Conservation (phyloP, 306 rosid genomes). For the Senna siamea region DNA sequence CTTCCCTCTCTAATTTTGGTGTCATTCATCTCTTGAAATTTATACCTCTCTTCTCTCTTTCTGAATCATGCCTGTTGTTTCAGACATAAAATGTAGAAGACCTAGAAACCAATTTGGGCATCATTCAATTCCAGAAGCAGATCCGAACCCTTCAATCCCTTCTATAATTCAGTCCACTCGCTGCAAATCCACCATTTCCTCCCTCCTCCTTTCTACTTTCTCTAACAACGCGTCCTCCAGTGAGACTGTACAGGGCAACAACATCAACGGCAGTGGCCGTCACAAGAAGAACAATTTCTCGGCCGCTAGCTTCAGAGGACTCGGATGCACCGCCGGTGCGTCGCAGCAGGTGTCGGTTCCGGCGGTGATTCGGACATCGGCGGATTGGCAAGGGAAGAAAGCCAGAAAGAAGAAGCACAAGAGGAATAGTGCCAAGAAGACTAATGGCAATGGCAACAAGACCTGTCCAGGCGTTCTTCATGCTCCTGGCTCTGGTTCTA, state of each 20-base stretch:
- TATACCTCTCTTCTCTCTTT: too few relatives aligned
- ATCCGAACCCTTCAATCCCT: constrained; percentile 59
- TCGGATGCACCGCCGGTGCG: constrained; percentile 80
- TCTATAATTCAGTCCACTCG: constrained; percentile 65
- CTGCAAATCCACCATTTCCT: constrained; percentile 81
- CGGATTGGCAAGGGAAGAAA: constrained; percentile 79
- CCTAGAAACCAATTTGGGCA: constrained; percentile 64
- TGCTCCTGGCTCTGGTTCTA: constrained; percentile 44
- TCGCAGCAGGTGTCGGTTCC: constrained; percentile 92
- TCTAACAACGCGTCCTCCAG: constrained; percentile 44
- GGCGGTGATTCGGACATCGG: constrained; percentile 74
- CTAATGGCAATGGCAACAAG: constrained; percentile 30
- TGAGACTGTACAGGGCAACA: constrained; percentile 55
- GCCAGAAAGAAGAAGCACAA: constrained; percentile 61
- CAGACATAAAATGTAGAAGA: constrained; percentile 68
- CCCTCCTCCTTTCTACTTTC: constrained; percentile 75
- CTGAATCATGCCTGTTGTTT: constrained; percentile 60
- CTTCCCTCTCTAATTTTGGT: constrained; percentile 13
- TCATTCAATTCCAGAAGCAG: constrained; percentile 58
- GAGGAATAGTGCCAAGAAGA: constrained; percentile 42
- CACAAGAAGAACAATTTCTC: constrained; percentile 61
- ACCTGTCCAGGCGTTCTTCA: constrained; percentile 49
- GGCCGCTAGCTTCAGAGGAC: constrained; percentile 68
- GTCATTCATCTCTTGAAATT: too few relatives aligned
- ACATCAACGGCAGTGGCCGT: not conserved